Evolutionary conservation across 129 eudicot species (phyloP), one percentile per base, ranked within the genome.

Genomic region (Centrapalus pauciflorus): DNA sequence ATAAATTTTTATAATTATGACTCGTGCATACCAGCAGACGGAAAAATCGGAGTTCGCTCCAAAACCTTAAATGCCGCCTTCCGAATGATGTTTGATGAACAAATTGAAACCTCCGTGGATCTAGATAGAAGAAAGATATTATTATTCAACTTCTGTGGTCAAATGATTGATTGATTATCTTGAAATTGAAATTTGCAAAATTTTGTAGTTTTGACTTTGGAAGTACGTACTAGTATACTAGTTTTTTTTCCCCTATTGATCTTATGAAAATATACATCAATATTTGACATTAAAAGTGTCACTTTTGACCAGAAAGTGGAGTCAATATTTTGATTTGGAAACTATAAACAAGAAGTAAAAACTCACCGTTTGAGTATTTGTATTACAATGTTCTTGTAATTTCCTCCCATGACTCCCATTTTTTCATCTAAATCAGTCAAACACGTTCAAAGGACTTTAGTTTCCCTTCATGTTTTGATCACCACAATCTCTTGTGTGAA

Each of bases 371-470:
- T 64, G 87, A 76, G 78, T 71, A 59, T 54, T 85, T 76, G 64
- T 85, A 85, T n/a, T 85, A 87, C 60, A 85, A 34, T 13, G 87
- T 78, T 66, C 75, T 81, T 34, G 91, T 81, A 55, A 78, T 80
- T 67, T 83, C 87, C 76, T 85, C 87, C 91, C 91, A 85, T 41
- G 54, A 13, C 72, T 78, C 78, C 91, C 85, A 85, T 58, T 73
- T 85, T 68, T 48, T 81, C 87, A 85, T 85, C 91, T 85, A 76
- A 16, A 69, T 28, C 41, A 69, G 26, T 43, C 49, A 38, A 43
- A 2, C 67, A 21, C 10, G 50, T 41, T 41, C 14, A 41, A 41
- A 41, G 50, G 20, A 41, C 19, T 41, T 41, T 8, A 12, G 2
- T 45, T 27, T 25, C 48, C 48, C 66, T 33, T 33, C 49, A 45